Percentiles rank a stretch among this genome's conserved stretches.
These are phyloP conservation scores for Alnus rubra DNA, from an alignment of 306 rosid genomes.

Conservation along the genomic window DNA sequence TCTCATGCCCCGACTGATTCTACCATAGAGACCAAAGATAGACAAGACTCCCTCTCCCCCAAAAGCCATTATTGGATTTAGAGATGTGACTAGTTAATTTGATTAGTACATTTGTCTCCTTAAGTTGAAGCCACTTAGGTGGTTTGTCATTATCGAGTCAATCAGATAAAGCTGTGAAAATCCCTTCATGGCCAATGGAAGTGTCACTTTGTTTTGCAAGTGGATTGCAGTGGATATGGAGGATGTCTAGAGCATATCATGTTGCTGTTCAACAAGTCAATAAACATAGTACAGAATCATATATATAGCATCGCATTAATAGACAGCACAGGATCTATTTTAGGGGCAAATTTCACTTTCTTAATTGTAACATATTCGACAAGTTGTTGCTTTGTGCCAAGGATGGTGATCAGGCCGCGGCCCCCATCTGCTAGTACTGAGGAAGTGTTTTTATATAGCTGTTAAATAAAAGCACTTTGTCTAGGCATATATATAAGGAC, in stretches of 20 bases:
- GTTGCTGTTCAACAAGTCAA: neutral
- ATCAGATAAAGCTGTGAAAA: neutral
- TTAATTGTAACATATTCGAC: neutral
- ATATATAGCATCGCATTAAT: neutral
- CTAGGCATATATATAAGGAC: neutral
- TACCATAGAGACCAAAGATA: neutral
- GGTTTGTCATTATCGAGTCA: slow-evolving; percentile 20
- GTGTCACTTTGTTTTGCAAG: neutral
- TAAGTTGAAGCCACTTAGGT: neutral
- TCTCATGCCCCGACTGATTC: too few species aligned
- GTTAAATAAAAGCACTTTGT: neutral
- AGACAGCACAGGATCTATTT: neutral
- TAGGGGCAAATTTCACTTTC: neutral
- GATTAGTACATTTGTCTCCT: neutral
- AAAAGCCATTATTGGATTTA: slow-evolving; percentile 21
- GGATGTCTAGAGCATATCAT: neutral
- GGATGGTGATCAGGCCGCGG: neutral
- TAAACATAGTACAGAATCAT: neutral
- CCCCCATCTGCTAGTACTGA: neutral
- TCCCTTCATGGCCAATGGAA: neutral
- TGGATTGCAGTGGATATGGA: neutral
- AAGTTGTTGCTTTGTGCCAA: neutral
- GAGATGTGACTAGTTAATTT: neutral
- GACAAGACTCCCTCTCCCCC: too few species aligned
- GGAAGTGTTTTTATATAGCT: neutral